Evolutionary conservation across 2,329 filamentous ascomycete species (phyloP).

Genomic region (Penicillium sclerotiorum): DNA sequence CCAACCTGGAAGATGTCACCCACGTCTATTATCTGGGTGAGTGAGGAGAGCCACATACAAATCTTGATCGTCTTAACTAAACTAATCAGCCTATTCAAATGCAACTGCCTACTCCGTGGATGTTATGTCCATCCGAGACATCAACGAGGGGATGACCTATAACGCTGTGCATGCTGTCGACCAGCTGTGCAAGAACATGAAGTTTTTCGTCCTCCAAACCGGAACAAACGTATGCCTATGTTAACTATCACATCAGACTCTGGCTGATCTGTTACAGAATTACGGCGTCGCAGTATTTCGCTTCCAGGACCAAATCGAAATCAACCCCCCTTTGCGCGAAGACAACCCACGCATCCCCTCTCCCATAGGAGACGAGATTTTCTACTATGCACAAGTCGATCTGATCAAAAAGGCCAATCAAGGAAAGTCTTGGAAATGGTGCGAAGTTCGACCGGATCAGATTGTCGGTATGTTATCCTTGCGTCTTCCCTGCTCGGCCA

Average conservation of each 20-base stretch:
- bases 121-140: background rate
- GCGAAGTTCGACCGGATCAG: slow-evolving; percentile 48
- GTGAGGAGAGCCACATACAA: background rate
- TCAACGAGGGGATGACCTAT: background rate
- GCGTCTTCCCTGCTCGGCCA: background rate
- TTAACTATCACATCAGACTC: background rate
- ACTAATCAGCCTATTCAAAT: background rate
- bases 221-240: background rate
- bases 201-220: background rate
- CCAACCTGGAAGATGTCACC: background rate
- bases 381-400: slow-evolving; percentile 53
- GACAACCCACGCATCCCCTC: slow-evolving; percentile 45
- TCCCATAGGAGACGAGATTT: slow-evolving; percentile 47
- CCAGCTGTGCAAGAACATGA: background rate
- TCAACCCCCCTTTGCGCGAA: slow-evolving; percentile 40
- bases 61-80: background rate
- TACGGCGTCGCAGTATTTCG: background rate
- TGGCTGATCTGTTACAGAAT: background rate
- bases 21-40: background rate
- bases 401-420: slow-evolving; percentile 37
- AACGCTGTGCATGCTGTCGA: background rate
- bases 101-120: background rate
- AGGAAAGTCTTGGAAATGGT: slow-evolving; percentile 49
- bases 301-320: background rate
- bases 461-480: slow-evolving; percentile 33